Percentiles rank a stretch among this genome's conserved stretches.
phyloP scores from a whole-genome alignment of 2,329 filamentous ascomycete species.

The Huntiella savannae region DNA sequence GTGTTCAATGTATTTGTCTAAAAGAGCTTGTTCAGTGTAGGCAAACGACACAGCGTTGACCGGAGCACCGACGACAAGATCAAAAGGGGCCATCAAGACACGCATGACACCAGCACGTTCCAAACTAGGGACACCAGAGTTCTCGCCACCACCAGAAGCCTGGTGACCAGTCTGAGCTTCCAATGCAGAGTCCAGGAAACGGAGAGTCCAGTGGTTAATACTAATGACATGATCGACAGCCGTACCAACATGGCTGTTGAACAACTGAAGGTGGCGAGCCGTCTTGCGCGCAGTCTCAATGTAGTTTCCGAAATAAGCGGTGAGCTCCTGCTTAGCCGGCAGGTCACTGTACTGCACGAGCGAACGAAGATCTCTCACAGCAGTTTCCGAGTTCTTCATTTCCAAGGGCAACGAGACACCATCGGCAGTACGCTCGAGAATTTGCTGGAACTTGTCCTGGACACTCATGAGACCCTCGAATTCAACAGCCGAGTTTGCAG shows the following conservation, averaged over 20 bases:
- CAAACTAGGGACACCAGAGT: too few species aligned
- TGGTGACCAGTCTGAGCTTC: conserved; percentile 16
- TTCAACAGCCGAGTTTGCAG: conserved; percentile 27
- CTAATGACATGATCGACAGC: conserved; percentile 56
- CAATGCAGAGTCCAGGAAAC: conserved; percentile 43
- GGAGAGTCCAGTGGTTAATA: conserved; percentile 58
- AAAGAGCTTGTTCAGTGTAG: conserved; percentile 38
- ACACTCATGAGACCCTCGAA: conserved; percentile 59
- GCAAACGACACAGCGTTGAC: neutral
- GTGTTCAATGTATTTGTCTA: conserved; percentile 60
- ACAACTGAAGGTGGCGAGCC: conserved; percentile 48
- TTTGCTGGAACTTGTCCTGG: conserved; percentile 58
- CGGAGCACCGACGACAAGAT: conserved; percentile 5
- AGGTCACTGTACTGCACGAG: conserved; percentile 53
- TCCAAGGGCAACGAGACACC: conserved; percentile 52
- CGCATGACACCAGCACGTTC: conserved; percentile 4
- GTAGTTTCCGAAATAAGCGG: conserved; percentile 59
- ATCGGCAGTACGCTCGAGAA: conserved; percentile 47
- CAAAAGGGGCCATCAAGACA: conserved; percentile 8
- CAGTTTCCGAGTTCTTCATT: conserved; percentile 60
- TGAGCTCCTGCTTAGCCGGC: conserved; percentile 48
- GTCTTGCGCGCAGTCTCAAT: conserved; percentile 48
- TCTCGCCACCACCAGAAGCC: conserved; percentile 18
- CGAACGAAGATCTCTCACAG: conserved; percentile 54
- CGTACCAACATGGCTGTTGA: conserved; percentile 57